A percentile compares a stretch with the other conserved stretches of the same genome.
Evolutionary conservation across 768 basidiomycete species (phyloP).

Genomic region (Peribolospora baueri): DNA sequence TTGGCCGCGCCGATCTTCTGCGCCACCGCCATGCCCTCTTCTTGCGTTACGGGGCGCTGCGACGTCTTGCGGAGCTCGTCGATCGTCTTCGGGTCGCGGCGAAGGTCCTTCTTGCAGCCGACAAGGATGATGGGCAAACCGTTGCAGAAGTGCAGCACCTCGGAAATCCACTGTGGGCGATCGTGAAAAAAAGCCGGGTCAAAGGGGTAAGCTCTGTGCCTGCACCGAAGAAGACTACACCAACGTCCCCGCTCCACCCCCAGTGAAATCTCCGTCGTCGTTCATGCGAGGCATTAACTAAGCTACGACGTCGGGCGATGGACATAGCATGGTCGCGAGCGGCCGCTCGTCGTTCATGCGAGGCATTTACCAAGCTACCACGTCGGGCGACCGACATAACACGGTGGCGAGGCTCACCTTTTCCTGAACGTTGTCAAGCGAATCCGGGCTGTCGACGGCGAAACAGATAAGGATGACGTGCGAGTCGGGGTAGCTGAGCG

Average conservation of each 20-base stretch:
- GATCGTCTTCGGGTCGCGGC: constrained; percentile 74
- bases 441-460: constrained; percentile 91
- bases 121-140: constrained; percentile 89
- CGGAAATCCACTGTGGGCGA: constrained; percentile 67
- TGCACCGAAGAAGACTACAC: background rate
- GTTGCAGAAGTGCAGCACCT: constrained; percentile 86
- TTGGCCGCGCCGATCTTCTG: constrained; percentile 92
- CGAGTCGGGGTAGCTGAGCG: constrained; percentile 95
- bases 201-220: background rate
- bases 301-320: background rate
- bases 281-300: background rate
- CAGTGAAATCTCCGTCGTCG: too few species aligned
- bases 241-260: too few species aligned
- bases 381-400: too few species aligned
- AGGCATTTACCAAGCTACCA: background rate
- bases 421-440: constrained; percentile 98
- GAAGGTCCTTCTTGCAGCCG: constrained; percentile 95
- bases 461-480: constrained; percentile 99
- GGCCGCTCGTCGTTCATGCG: too few species aligned
- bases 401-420: constrained; percentile 37
- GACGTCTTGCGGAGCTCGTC: constrained; percentile 83
- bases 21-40: constrained; percentile 85
- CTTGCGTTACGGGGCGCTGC: constrained; percentile 79
- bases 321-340: background rate
- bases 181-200: background rate